These are phyloP conservation scores for Coniella vitis DNA, from an alignment of 2,329 filamentous ascomycete species.

Conservation along the genomic window DNA sequence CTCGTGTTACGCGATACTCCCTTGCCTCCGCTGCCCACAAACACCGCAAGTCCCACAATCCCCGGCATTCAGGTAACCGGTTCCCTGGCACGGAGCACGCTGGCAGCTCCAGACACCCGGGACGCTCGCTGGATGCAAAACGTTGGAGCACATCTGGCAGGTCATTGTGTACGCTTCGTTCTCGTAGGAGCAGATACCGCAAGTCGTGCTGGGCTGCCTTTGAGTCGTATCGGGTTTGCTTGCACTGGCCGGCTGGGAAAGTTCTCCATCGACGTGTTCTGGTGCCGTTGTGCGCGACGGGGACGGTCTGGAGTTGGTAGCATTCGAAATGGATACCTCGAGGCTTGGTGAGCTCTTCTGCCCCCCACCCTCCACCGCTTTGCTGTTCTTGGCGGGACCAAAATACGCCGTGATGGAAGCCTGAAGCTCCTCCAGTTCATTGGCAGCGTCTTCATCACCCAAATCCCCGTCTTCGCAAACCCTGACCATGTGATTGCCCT, in stretches of 20 bases:
- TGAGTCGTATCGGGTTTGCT: background rate
- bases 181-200: conserved; percentile 61
- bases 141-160: conserved; percentile 65
- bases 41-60: conserved; percentile 65
- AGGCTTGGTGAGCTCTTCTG: background rate
- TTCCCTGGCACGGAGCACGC: conserved; percentile 46
- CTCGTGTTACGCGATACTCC: too few species aligned
- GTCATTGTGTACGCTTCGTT: conserved; percentile 50
- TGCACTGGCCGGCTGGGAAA: background rate
- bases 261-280: conserved; percentile 4
- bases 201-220: conserved; percentile 23
- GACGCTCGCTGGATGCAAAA: conserved; percentile 50
- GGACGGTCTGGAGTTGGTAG: background rate
- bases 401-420: conserved; percentile 24
- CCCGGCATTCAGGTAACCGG: conserved; percentile 58
- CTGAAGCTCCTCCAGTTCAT: conserved; percentile 63
- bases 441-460: conserved; percentile 48
- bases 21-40: conserved; percentile 45
- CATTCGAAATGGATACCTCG: background rate
- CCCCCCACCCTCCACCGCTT: background rate
- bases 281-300: background rate
- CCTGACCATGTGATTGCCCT: conserved; percentile 62
- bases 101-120: conserved; percentile 58
- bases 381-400: conserved; percentile 1
- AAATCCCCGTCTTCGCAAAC: conserved; percentile 65